Conservation (phyloP, 2,329 filamentous ascomycete genomes). For the Fusarium armeniacum region DNA sequence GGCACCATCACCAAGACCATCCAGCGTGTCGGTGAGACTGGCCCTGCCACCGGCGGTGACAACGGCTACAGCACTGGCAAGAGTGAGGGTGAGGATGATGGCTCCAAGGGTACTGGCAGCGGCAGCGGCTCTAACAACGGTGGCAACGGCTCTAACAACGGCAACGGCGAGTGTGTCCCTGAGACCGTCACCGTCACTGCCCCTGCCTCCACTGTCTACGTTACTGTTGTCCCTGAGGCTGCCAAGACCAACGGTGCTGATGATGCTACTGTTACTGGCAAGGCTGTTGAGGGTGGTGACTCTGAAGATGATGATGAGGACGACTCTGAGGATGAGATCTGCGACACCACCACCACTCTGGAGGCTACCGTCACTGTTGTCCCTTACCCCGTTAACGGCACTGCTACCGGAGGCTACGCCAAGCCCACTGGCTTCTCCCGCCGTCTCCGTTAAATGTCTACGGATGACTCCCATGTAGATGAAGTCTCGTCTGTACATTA, state of each 20-base stretch:
- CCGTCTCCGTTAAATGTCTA: slow-evolving; percentile 52
- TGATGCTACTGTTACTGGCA: slow-evolving; percentile 45
- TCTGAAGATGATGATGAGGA: slow-evolving; percentile 41
- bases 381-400: slow-evolving; percentile 60
- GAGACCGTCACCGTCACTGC: slow-evolving; percentile 53
- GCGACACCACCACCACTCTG: slow-evolving; percentile 49
- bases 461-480: slow-evolving; percentile 36
- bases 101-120: slow-evolving; percentile 33
- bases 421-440: slow-evolving; percentile 55
- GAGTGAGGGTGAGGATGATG: slow-evolving; percentile 11
- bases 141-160: background rate
- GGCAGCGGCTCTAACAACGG: slow-evolving; percentile 33
- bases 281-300: slow-evolving; percentile 24
- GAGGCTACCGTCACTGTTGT: slow-evolving; percentile 56
- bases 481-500: slow-evolving; percentile 46
- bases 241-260: slow-evolving; percentile 41
- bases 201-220: slow-evolving; percentile 55
- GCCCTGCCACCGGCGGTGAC: slow-evolving; percentile 41
- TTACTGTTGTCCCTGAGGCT: slow-evolving; percentile 51
- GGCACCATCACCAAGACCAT: slow-evolving; percentile 56
- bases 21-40: slow-evolving; percentile 47
- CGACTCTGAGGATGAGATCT: slow-evolving; percentile 38
- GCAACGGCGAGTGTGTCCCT: slow-evolving; percentile 38
- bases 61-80: slow-evolving; percentile 40
- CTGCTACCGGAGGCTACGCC: slow-evolving; percentile 54